Conservation (phyloP, 306 rosid species). For the Macrotyloma uniflorum region DNA sequence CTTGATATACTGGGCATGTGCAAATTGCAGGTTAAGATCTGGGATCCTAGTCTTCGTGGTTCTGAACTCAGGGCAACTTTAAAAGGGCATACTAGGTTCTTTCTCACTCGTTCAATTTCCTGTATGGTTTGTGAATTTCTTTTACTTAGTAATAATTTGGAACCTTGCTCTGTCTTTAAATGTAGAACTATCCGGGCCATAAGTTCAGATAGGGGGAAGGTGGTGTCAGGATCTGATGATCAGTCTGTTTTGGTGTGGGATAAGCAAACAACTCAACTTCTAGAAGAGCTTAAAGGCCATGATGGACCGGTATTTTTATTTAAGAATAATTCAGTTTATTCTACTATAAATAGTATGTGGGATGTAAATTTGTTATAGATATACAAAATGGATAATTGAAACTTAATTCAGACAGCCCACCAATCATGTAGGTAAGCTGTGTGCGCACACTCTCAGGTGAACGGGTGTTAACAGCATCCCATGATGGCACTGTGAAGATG, state of each 20-base stretch:
- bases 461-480: conserved; percentile 93
- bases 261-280: conserved; percentile 95
- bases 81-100: conserved; percentile 90
- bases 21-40: conserved; percentile 93
- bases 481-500: conserved; percentile 99
- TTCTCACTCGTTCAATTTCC: neutral
- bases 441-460: conserved; percentile 97
- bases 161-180: conserved; percentile 41
- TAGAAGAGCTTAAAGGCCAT: conserved; percentile 98
- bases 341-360: conserved; percentile 8
- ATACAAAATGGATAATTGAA: conserved; percentile 34
- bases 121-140: conserved; percentile 25
- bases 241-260: conserved; percentile 93
- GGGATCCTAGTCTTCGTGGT: conserved; percentile 99
- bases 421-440: conserved; percentile 80
- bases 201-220: conserved; percentile 91
- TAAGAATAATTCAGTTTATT: conserved; percentile 8
- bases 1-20: conserved; percentile 32
- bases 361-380: conserved; percentile 25
- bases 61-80: conserved; percentile 95
- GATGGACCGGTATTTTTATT: conserved; percentile 75
- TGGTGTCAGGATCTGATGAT: conserved; percentile 98
- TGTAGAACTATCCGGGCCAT: conserved; percentile 91
- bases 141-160: conserved; percentile 20
- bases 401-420: conserved; percentile 39